Conservation (phyloP, 768 basidiomycete species). For the Cystofilobasidium capitatum region DNA sequence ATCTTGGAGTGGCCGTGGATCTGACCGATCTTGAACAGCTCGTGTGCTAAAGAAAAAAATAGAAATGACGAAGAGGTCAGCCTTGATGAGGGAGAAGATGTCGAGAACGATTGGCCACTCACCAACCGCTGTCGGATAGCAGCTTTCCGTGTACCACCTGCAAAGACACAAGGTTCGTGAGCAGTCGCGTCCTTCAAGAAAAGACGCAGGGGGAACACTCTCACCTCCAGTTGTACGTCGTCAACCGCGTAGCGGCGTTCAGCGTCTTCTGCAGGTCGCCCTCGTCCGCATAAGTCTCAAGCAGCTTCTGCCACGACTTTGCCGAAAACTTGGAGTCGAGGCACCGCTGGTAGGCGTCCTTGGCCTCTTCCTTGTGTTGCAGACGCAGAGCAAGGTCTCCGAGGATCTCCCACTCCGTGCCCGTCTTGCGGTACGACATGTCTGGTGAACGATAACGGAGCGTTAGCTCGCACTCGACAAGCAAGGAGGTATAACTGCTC, state of each 20-base stretch:
- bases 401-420: constrained; percentile 89
- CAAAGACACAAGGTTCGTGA: constrained; percentile 35
- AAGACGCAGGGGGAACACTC: constrained; percentile 9
- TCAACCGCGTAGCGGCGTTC: constrained; percentile 84
- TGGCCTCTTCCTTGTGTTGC: constrained; percentile 96
- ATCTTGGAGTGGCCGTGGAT: constrained; percentile 92
- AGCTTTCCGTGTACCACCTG: constrained; percentile 81
- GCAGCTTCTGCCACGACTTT: constrained; percentile 85
- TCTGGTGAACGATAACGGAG: constrained; percentile 35
- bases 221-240: constrained; percentile 66
- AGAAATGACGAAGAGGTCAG: not conserved
- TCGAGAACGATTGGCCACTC: not conserved
- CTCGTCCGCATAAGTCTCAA: constrained; percentile 96
- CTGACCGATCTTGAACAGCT: constrained; percentile 86
- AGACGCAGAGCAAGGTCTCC: constrained; percentile 87
- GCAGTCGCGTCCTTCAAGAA: not conserved
- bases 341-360: constrained; percentile 93
- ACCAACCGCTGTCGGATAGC: constrained; percentile 23
- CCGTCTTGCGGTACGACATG: constrained; percentile 93
- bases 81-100: not conserved
- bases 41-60: constrained; percentile 47
- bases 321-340: constrained; percentile 78
- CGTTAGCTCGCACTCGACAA: not conserved
- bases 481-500: not conserved
- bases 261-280: constrained; percentile 82